Base-by-base conservation (phyloP, 805 yeast genomes). In the Ogataea neopini region DNA sequence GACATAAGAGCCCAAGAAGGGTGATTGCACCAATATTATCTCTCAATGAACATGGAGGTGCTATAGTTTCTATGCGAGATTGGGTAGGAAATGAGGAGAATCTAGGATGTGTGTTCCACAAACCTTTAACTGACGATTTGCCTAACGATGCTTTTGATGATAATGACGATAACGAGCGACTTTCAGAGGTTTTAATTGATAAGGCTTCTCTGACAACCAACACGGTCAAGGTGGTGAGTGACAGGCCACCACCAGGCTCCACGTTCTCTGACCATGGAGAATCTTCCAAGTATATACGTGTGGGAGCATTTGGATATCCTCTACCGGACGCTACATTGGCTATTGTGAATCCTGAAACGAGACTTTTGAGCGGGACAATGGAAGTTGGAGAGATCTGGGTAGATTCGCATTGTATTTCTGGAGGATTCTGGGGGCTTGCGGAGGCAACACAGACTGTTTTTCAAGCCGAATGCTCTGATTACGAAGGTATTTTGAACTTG, bases 341-440 rank as follows among this genome's bases (percentile, higher is more conserved):
- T 0, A 80, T 94, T 23, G 98, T 94, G 0, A 90, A 95, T 62
- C 98, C 98, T 0, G 98, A 94, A 50, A 88, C 92, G 49, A 77
- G 84, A 30, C 72, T 83, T 2, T 69, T 94, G 14, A 86, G 88
- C 4, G 81, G 83, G 2, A 84, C 77, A 40, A 79, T 87, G 59
- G 88, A 86, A 52, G 88, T 94, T 13, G 99, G 99, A 22, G 99
- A 94, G 65, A 84, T 94, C 28, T 94, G 98, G 98, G 87, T 94
- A n/a, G 97, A 91, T 59, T 85, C 95, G 36, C 92, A 92, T 1
- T 86, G 95, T 50, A 68, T 94, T 6, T 84, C 96, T 2, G 97
- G 96, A 13, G 96, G 96, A 0, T 88, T 86, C 60, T 89, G 90
- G 84, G 91, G 82, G 1, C 64, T 79, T 15, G 83, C 68, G 20